phyloP scores from a whole-genome alignment of 2,329 filamentous ascomycete species.

The Penicillium aurantiogriseum region DNA sequence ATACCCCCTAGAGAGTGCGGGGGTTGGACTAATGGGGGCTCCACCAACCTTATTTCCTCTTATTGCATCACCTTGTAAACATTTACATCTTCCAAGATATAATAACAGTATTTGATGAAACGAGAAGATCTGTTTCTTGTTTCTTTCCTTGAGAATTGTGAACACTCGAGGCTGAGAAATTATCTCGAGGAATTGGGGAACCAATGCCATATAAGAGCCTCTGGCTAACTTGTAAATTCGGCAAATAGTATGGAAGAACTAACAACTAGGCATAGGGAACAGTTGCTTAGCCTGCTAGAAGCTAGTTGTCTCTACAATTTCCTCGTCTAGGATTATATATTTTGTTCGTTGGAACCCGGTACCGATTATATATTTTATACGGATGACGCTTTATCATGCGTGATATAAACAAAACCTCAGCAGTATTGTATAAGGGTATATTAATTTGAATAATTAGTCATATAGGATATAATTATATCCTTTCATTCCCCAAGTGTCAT shows the following conservation, averaged over 20 bases:
- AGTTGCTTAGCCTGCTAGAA: not conserved
- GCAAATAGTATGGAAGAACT: not conserved
- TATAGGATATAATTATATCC: too few relatives aligned
- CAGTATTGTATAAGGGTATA: not conserved
- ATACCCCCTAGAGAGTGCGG: conserved; percentile 20
- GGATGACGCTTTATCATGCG: too few relatives aligned
- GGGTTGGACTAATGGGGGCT: conserved; percentile 4
- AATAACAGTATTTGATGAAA: not conserved
- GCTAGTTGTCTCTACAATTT: not conserved
- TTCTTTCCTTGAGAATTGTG: not conserved
- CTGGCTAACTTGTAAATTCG: not conserved
- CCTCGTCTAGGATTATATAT: not conserved
- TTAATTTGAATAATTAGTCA: not conserved
- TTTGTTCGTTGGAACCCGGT: not conserved
- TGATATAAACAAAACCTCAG: not conserved
- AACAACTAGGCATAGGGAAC: too few relatives aligned
- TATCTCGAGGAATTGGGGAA: too few relatives aligned
- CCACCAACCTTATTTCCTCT: conserved; percentile 3
- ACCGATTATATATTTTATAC: not conserved
- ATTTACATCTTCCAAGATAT: not conserved
- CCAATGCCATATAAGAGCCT: not conserved
- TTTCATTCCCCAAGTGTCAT: not conserved
- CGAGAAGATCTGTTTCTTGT: not conserved
- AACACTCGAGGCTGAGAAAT: not conserved
- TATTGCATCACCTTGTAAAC: not conserved